phyloP scores from a whole-genome alignment of 2,329 filamentous ascomycete species.

The Colletotrichum karsti region DNA sequence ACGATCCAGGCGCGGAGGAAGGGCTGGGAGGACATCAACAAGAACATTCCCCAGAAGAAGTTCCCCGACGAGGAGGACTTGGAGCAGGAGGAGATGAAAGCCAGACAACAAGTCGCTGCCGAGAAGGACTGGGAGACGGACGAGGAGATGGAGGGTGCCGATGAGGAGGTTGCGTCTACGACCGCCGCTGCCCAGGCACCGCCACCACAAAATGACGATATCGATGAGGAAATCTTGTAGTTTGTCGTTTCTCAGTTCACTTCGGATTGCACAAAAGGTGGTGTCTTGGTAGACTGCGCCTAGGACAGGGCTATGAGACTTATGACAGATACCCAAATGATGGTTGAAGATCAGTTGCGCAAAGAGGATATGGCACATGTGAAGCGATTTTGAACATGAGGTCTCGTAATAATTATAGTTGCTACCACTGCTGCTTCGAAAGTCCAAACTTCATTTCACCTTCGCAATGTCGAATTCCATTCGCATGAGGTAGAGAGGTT shows the following conservation, averaged over 20 bases:
- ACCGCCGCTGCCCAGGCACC: neutral
- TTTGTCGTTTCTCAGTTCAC: neutral
- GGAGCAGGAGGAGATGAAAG: slow-evolving; percentile 30
- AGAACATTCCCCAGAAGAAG: slow-evolving; percentile 30
- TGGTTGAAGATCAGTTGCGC: neutral
- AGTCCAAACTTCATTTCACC: too few species aligned
- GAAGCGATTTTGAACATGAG: too few species aligned
- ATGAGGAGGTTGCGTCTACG: neutral
- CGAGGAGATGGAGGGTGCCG: slow-evolving; percentile 43
- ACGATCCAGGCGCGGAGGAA: slow-evolving; percentile 59
- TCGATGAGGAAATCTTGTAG: slow-evolving; percentile 29
- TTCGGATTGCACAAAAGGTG: neutral
- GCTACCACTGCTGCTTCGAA: too few species aligned
- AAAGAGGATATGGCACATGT: too few species aligned
- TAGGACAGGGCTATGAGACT: slow-evolving; percentile 25
- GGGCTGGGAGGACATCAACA: slow-evolving; percentile 68
- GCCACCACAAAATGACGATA: slow-evolving; percentile 11
- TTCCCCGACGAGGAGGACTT: slow-evolving; percentile 34
- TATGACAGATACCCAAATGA: slow-evolving; percentile 29
- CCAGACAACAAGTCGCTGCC: slow-evolving; percentile 30
- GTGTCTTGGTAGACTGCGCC: slow-evolving; percentile 9
- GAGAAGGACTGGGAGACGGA: slow-evolving; percentile 40
- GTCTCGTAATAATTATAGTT: too few species aligned
- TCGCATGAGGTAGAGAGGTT: too few species aligned
- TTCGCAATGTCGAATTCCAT: too few species aligned